Base-by-base conservation (phyloP, 176 grass and related monocot species). In the Phoenix roebelenii region DNA sequence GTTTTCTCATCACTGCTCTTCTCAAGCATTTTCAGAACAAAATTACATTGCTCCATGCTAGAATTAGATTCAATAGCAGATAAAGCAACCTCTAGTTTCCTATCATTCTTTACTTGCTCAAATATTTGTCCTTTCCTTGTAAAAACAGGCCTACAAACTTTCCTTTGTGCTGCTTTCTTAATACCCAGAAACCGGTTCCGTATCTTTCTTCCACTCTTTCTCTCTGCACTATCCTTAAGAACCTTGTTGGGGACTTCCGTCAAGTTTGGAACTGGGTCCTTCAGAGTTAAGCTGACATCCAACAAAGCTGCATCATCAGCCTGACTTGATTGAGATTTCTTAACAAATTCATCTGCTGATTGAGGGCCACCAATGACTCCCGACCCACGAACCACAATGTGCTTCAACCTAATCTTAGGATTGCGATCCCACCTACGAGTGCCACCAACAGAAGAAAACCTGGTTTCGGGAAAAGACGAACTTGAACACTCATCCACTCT, bases 31-130 rank as follows among this genome's bases (percentile, higher is more conserved):
- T 72, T 76, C 63, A 91, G 76, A 73, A 73, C 71, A 54, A 66
- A 80, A 68, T 97, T 97, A 65, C 92, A 97, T 16, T 79, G 64
- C 23, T 88, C 59, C 20, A 97, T 30, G 59, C 69, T 85, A 79
- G 72, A 88, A 23, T 78, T 57, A 3, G 54, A 29, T 17, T 17
- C 65, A 52, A 85, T 69, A 44, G 48, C 0, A 12, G 80, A 85
- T 63, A 88, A 65, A 65, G 64, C 68, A 3, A 7, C 73, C 52
- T 67, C 61, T 3, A 64, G 20, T 49, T 55, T 64, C 22, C 24
- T 50, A 49, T 79, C 57, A 22, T 51, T 83, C 18, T 51, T 58
- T 2, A 17, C 66, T 51, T 54, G 3, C 15, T 75, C 73, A 69
- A 22, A 30, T 17, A n/a, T 26, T 48, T 48, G 29, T 51, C 15